Evolutionary conservation across 805 yeast species (phyloP).

Genomic region (Saturnispora diversa): DNA sequence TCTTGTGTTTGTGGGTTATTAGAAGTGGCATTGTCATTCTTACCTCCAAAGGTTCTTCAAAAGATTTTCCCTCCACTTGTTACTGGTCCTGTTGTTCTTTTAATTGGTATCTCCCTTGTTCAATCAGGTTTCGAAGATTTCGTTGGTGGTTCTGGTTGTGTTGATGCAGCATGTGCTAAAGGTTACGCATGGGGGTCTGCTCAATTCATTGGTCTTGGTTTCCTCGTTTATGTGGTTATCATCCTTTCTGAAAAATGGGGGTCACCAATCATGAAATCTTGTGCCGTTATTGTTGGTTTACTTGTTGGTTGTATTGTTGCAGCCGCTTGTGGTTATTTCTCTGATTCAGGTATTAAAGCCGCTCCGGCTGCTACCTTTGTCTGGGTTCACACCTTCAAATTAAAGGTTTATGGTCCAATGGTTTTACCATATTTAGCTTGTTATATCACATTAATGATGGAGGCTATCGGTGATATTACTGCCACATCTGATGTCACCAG

Average conservation of each 20-base stretch:
- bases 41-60: conserved; percentile 66
- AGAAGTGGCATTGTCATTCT: conserved; percentile 65
- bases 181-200: conserved; percentile 74
- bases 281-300: conserved; percentile 83
- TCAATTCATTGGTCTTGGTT: conserved; percentile 78
- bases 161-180: conserved; percentile 40
- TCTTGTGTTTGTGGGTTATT: conserved; percentile 68
- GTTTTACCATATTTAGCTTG: conserved; percentile 82
- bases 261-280: conserved; percentile 88
- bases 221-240: conserved; percentile 68
- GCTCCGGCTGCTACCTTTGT: conserved; percentile 81
- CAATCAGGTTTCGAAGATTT: conserved; percentile 73
- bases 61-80: conserved; percentile 81
- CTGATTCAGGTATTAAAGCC: conserved; percentile 43
- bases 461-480: conserved; percentile 90
- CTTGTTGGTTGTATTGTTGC: conserved; percentile 88
- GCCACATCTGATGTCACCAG: conserved; percentile 91
- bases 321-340: conserved; percentile 82
- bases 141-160: conserved; percentile 76
- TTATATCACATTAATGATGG: conserved; percentile 78
- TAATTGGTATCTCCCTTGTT: conserved; percentile 69
- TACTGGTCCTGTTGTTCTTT: conserved; percentile 85
- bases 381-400: conserved; percentile 81
- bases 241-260: conserved; percentile 80
- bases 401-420: conserved; percentile 73